phyloP scores from a whole-genome alignment of 495 filamentous ascomycete species.

The Tuber brumale region DNA sequence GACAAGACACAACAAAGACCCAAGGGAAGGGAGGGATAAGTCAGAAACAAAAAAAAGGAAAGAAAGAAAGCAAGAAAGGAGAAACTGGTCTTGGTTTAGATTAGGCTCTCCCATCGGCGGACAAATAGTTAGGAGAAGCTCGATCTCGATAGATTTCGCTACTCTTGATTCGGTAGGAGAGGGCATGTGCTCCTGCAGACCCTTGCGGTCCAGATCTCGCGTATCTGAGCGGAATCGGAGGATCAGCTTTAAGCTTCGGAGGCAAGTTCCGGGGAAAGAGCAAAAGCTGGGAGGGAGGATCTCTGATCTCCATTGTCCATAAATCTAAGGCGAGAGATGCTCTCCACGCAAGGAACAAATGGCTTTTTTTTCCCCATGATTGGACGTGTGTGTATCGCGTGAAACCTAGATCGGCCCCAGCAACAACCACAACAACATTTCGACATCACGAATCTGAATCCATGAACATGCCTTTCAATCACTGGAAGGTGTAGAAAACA shows the following conservation, averaged over 20 bases:
- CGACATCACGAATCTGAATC: neutral
- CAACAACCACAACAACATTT: neutral
- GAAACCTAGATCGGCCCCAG: neutral
- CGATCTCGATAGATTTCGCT: conserved; percentile 6
- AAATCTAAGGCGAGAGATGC: neutral
- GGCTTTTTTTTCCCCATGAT: neutral
- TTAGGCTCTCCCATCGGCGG: neutral
- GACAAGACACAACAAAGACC: neutral
- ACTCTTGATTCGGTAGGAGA: neutral
- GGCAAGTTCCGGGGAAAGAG: neutral
- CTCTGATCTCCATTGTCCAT: neutral
- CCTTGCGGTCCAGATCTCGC: conserved; percentile 3
- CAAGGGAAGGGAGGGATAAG: neutral
- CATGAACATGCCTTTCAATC: neutral
- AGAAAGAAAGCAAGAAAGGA: neutral
- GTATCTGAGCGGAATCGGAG: conserved; percentile 1
- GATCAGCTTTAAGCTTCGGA: neutral
- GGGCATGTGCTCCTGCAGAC: neutral
- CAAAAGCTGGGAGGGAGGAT: neutral
- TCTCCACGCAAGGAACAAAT: conserved; percentile 1
- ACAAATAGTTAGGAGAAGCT: neutral
- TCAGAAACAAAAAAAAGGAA: neutral
- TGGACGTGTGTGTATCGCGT: neutral
- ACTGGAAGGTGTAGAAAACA: neutral
- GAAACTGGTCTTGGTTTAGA: neutral